Conservation (phyloP, 1,284 basidiomycete species). For the Apiotrichum gamsii region DNA sequence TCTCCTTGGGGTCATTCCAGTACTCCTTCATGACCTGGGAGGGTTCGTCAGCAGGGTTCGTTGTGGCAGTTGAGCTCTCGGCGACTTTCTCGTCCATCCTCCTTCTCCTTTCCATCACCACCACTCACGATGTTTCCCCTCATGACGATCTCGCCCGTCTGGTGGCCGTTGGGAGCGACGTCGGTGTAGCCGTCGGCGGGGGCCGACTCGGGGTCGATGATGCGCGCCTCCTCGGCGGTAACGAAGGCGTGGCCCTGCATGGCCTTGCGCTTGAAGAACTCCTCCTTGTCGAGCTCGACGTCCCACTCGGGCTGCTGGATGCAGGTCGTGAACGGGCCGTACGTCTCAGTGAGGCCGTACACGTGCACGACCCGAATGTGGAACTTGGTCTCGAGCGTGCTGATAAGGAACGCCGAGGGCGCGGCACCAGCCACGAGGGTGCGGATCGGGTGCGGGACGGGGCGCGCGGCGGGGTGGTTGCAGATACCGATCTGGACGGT, state of each 20-base stretch:
- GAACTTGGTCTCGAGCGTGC: constrained; percentile 18
- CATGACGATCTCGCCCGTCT: constrained; percentile 18
- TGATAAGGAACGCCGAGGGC: constrained; percentile 15
- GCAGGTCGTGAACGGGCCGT: constrained; percentile 16
- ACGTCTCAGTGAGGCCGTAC: constrained; percentile 55
- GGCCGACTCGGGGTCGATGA: constrained; percentile 10
- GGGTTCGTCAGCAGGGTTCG: too few relatives aligned
- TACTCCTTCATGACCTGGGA: constrained; percentile 55
- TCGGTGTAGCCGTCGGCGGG: constrained; percentile 12
- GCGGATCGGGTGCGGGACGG: constrained; percentile 11
- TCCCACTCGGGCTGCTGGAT: constrained; percentile 14
- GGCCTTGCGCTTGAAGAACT: constrained; percentile 20
- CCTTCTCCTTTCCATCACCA: too few relatives aligned
- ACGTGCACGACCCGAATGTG: constrained; percentile 18
- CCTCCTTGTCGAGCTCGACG: constrained; percentile 11
- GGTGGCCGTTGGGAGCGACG: constrained; percentile 14
- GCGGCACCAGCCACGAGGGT: constrained; percentile 15
- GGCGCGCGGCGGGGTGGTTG: constrained; percentile 12
- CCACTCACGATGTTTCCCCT: constrained; percentile 15
- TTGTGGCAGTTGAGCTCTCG: too few relatives aligned
- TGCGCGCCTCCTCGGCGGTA: constrained; percentile 13
- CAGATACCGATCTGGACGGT: constrained; percentile 18
- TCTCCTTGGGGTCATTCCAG: constrained; percentile 68
- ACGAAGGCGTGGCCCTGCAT: constrained; percentile 18
- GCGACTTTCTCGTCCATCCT: too few relatives aligned